Evolutionary conservation across 2,329 filamentous ascomycete species (phyloP), one percentile per base, ranked within the genome.

Genomic region (Colletotrichum paranaense): DNA sequence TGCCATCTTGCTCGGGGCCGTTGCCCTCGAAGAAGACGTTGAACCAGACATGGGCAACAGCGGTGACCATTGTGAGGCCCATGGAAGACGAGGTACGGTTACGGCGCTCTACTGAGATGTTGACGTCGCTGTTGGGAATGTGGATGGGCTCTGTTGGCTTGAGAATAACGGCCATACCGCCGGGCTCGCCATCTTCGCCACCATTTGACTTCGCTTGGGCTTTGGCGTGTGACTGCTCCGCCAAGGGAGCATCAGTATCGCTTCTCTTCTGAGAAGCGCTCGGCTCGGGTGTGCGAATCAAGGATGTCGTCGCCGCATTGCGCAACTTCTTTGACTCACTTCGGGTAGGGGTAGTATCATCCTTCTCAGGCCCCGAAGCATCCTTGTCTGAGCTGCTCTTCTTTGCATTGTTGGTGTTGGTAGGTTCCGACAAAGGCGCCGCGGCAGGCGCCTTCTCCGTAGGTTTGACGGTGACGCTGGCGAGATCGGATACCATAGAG

Each of bases 31-130:
- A 98, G 82, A 92, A 98, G 1, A 92, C 87, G 79, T 99, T 99
- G 86, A 98, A 98, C 97, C 97, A 99, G 19, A 98, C 94, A 79
- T 98, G 96, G 0, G 95, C 95, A 11, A 98, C 92, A 0, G 95
- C 92, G 0, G 96, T 98, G 4, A 98, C 95, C 92, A 98, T 94
- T 0, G 94, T 95, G 76, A 94, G 90, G 1, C 95, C 93, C 82
- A 97, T 92, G 11, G 90, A 90, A 78, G 93, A 94, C 5, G 90
- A 89, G 1, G 93, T 91, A 78, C 92, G 93, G 82, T 95, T 97
- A 46, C 95, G 91, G 8, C 95, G 90, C 83, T 98, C 95, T 28
- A 98, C 91, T 62, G 95, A 92, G 76, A 98, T 93, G 81, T 97
- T 98, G 77, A 98, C 88, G 79, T 98, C 97, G 80, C 93, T 95